phyloP scores from a whole-genome alignment of 2,329 filamentous ascomycete species.

The Alternaria burnsii region DNA sequence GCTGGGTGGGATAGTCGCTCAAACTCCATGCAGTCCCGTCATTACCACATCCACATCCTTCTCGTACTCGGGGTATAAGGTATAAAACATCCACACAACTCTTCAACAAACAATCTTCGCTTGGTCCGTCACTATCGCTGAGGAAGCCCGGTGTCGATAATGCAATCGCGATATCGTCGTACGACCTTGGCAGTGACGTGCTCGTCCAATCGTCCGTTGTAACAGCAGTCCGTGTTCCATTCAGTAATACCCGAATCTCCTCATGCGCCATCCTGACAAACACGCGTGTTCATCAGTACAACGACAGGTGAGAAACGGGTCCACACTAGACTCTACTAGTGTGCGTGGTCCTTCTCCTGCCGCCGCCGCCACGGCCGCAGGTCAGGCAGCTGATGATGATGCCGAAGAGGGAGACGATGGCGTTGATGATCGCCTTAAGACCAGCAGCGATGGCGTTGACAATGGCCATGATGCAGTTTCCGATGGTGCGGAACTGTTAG shows the following conservation, averaged over 20 bases:
- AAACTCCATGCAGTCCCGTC: conserved; percentile 12
- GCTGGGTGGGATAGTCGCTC: background rate
- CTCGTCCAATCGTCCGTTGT: background rate
- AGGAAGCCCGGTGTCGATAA: background rate
- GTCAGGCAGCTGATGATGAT: conserved; percentile 61
- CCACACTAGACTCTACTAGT: conserved; percentile 50
- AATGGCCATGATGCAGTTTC: conserved; percentile 57
- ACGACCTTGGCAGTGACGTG: background rate
- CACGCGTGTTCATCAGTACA: background rate
- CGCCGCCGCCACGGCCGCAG: conserved; percentile 56
- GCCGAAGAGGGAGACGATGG: conserved; percentile 59
- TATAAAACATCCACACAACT: conserved; percentile 8
- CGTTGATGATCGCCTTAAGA: conserved; percentile 59
- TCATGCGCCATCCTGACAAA: conserved; percentile 16
- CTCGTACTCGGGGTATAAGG: conserved; percentile 1
- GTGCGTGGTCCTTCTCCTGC: conserved; percentile 47
- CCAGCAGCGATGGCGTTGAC: conserved; percentile 57
- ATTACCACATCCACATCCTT: conserved; percentile 6
- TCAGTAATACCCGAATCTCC: conserved; percentile 7
- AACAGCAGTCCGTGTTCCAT: background rate
- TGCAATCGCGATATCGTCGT: background rate
- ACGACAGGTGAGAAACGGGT: conserved; percentile 22
- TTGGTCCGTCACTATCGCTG: background rate
- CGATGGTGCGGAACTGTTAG: conserved; percentile 56
- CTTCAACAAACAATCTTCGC: background rate